phyloP scores from a whole-genome alignment of 1,284 basidiomycete genomes.

The Cutaneotrichosporon daszewskae region DNA sequence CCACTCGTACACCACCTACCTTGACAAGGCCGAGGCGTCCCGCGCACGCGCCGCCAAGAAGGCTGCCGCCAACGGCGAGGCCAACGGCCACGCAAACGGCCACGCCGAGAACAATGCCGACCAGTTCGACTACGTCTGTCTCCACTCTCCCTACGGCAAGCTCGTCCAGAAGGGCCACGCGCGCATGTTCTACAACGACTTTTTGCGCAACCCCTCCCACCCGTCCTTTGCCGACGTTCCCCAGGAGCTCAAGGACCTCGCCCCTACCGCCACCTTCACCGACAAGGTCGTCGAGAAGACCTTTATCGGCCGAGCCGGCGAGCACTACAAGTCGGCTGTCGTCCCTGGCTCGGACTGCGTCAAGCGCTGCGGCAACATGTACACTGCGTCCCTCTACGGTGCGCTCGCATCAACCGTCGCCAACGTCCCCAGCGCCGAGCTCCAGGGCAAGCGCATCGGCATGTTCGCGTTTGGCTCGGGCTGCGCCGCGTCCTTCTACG shows the following conservation, averaged over 20 bases:
- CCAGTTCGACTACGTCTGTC: slow-evolving; percentile 81
- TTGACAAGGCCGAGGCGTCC: slow-evolving; percentile 69
- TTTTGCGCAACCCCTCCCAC: slow-evolving; percentile 67
- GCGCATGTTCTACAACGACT: slow-evolving; percentile 73
- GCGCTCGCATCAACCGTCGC: slow-evolving; percentile 80
- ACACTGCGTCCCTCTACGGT: slow-evolving; percentile 94
- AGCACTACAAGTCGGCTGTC: slow-evolving; percentile 64
- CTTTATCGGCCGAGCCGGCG: slow-evolving; percentile 69
- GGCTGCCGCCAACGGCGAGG: slow-evolving; percentile 31
- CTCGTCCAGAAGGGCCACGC: slow-evolving; percentile 96
- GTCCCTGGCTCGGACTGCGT: slow-evolving; percentile 75
- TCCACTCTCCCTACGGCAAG: slow-evolving; percentile 96
- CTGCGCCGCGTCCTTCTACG: slow-evolving; percentile 86
- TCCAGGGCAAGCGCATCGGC: slow-evolving; percentile 69
- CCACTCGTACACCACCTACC: slow-evolving; percentile 78
- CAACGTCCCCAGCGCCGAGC: slow-evolving; percentile 56
- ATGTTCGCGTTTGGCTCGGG: slow-evolving; percentile 94
- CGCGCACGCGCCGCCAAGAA: slow-evolving; percentile 43
- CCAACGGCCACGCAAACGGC: slow-evolving; percentile 33
- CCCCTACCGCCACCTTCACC: slow-evolving; percentile 68
- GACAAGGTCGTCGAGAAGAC: slow-evolving; percentile 96
- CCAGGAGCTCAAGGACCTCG: slow-evolving; percentile 60
- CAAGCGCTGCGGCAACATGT: slow-evolving; percentile 92
- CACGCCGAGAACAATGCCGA: slow-evolving; percentile 55
- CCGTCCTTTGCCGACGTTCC: slow-evolving; percentile 71